Percentiles rank a stretch among this genome's conserved stretches.
phyloP scores from a whole-genome alignment of 2,329 filamentous ascomycete genomes.

The Sporothrix brasiliensis region DNA sequence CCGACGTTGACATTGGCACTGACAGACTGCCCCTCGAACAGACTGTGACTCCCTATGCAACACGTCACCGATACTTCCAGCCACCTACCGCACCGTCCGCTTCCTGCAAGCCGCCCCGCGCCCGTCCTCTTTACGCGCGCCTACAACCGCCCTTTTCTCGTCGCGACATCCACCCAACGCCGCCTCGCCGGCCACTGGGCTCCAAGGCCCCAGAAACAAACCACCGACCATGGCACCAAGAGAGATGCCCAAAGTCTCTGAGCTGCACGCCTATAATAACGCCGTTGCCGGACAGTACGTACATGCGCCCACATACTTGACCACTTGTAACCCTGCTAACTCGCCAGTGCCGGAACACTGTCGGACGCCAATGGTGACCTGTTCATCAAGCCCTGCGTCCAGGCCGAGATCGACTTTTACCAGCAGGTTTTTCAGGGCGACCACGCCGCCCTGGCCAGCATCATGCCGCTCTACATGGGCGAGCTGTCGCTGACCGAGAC shows the following conservation, averaged over 20 bases:
- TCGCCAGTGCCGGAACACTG: conserved; percentile 79
- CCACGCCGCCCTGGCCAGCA: conserved; percentile 73
- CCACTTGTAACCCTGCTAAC: conserved; percentile 45
- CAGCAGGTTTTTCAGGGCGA: conserved; percentile 62
- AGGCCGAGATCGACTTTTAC: conserved; percentile 87
- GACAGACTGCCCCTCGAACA: not conserved
- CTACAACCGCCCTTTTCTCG: not conserved
- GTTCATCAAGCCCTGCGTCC: conserved; percentile 92
- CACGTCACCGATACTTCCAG: too few relatives aligned
- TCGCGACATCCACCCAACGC: not conserved
- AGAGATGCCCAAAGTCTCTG: conserved; percentile 59
- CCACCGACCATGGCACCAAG: conserved; percentile 39
- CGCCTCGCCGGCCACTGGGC: conserved; percentile 14
- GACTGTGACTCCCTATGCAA: not conserved
- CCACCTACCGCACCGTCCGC: not conserved
- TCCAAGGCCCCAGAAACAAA: not conserved
- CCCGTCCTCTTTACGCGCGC: not conserved
- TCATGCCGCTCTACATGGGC: conserved; percentile 86
- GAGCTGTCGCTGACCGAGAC: conserved; percentile 69
- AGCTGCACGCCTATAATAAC: conserved; percentile 70
- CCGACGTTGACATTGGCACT: not conserved
- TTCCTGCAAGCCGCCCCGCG: not conserved
- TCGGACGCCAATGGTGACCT: conserved; percentile 80
- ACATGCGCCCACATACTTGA: conserved; percentile 8
- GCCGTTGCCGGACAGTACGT: conserved; percentile 85